Evolutionary conservation across 2,329 filamentous ascomycete genomes (phyloP), one percentile per base, ranked within the genome.

Genomic region (Nemania diffusa): DNA sequence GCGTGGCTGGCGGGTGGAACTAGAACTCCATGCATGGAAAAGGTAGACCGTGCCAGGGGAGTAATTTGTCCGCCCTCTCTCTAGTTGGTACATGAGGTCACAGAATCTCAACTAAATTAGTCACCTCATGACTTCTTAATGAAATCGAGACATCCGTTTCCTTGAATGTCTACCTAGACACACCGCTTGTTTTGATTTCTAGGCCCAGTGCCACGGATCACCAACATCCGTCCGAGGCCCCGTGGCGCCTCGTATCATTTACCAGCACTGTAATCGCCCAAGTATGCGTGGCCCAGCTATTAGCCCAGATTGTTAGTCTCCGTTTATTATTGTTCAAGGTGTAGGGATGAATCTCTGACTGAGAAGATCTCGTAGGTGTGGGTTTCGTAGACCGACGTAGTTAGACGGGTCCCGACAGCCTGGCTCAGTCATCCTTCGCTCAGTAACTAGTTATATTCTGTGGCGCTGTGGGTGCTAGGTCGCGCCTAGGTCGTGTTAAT

Each of bases 401-500:
- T 51, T 65, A 57, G 56, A 62, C 48, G 65, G 57, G 46, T 65
- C 62, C 65, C 65, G 65, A 68, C 65, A 65, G 52, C 15, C 20
- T 27, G 65, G 65, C 13, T 65, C 57, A 22, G 20, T n/a, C 62
- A 62, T 62, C 57, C 65, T 61, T 62, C 53, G 29, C 29, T 46
- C 34, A 22, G 42, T 17, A 51, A 32, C 57, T n/a, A n/a, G n/a
- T n/a, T n/a, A 5, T 46, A 58, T 65, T 59, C 63, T 56, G 42
- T 65, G 37, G 61, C 44, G 22, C 44, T 50, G 26, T 56, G 27
- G 51, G 52, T 24, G 66, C 26, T 57, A 37, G 51, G 61, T 64
- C 32, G n/a, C n/a, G n/a, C n/a, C n/a, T n/a, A n/a, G n/a, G n/a
- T n/a, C n/a, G n/a, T n/a, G n/a, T 26, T 32, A 55, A 48, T 65